Conservation (phyloP, 225 moss, liverwort and hornwort genomes). For the Polytrichum formosum region DNA sequence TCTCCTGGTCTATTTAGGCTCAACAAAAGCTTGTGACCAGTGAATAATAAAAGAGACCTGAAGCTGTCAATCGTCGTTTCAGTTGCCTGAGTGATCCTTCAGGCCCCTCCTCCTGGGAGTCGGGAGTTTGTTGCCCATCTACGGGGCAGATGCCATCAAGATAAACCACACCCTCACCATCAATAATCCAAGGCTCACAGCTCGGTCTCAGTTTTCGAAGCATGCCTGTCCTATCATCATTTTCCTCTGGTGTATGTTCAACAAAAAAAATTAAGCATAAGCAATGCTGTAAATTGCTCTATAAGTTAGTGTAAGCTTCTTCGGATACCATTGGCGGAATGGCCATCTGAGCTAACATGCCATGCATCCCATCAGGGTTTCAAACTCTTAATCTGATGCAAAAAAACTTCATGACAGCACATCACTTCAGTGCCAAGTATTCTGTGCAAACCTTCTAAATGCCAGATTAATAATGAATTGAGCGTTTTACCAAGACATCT, state of each 20-base stretch:
- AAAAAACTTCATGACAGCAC: no score
- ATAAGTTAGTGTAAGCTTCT: no score
- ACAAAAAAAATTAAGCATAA: not conserved
- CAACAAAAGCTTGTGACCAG: no score
- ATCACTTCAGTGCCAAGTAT: no score
- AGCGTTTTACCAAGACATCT: no score
- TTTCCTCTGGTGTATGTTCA: constrained; percentile 28
- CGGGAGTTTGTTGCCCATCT: constrained; percentile 5
- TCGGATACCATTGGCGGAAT: no score
- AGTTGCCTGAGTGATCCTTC: constrained; percentile 18
- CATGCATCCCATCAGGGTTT: no score
- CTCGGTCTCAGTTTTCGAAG: constrained; percentile 11
- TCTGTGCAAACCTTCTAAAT: no score
- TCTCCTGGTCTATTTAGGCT: no score
- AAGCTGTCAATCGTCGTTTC: constrained; percentile 49
- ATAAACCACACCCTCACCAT: constrained; percentile 43
- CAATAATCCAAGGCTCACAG: constrained; percentile 42
- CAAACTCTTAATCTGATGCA: no score
- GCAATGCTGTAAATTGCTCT: not conserved
- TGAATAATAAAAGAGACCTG: constrained; percentile 20
- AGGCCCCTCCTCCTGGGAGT: constrained; percentile 22
- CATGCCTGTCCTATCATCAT: constrained; percentile 16
- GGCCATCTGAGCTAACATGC: no score
- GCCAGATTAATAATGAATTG: no score
- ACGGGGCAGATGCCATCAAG: constrained; percentile 7